These are phyloP conservation scores for Trichoderma koningiopsis DNA, from an alignment of 2,329 filamentous ascomycete species.

Conservation along the genomic window DNA sequence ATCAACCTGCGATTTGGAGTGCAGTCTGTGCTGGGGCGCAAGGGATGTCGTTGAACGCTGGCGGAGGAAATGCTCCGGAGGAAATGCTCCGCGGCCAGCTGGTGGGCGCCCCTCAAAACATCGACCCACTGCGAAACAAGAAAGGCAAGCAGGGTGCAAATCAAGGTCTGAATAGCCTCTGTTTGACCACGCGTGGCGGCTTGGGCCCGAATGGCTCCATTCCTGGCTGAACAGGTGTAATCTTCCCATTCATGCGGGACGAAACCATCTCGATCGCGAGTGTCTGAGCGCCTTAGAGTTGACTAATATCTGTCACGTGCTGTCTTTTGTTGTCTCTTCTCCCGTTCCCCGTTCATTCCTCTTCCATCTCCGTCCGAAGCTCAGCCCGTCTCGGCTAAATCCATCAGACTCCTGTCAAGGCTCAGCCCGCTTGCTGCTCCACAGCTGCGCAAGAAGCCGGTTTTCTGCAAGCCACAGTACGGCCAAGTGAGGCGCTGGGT, in stretches of 20 bases:
- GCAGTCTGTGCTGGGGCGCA: neutral
- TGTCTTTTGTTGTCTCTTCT: neutral
- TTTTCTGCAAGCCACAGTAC: conserved; percentile 17
- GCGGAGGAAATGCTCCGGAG: conserved; percentile 11
- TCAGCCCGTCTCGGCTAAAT: conserved; percentile 5
- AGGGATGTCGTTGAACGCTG: neutral
- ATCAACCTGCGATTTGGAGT: neutral
- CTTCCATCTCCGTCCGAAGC: neutral
- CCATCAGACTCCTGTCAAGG: neutral
- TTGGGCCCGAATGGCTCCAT: conserved; percentile 16
- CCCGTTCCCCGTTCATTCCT: no score
- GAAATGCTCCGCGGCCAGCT: neutral
- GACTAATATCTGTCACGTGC: neutral
- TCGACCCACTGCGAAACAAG: conserved; percentile 2
- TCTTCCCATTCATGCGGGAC: neutral
- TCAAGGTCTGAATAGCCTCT: conserved; percentile 12
- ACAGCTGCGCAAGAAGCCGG: conserved; percentile 1
- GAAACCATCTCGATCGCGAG: neutral
- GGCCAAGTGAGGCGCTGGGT: neutral
- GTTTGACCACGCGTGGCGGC: neutral
- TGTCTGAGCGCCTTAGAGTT: neutral
- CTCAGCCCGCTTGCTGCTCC: conserved; percentile 2
- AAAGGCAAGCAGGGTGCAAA: neutral
- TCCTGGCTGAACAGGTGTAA: conserved; percentile 12
- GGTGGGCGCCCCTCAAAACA: neutral